phyloP scores from a whole-genome alignment of 2,329 filamentous ascomycete genomes.

The Exophiala sp. region DNA sequence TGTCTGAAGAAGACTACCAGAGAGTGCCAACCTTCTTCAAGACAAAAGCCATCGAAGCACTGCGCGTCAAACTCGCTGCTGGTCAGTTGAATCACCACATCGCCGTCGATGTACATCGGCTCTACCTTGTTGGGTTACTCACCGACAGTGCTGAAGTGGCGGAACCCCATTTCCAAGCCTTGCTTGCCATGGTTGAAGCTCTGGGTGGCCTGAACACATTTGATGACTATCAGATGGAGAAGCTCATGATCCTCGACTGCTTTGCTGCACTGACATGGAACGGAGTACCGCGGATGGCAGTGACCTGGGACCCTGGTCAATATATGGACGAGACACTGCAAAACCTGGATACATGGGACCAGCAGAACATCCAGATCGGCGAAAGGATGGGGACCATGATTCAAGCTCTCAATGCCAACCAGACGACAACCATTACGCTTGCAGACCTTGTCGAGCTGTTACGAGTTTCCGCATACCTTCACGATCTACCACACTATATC shows the following conservation, averaged over 20 bases:
- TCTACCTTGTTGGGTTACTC: conserved; percentile 12
- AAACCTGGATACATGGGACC: conserved; percentile 4
- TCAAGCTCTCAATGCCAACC: background rate
- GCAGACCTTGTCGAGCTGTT: conserved; percentile 15
- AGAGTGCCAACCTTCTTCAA: conserved; percentile 21
- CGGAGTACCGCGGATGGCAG: conserved; percentile 10
- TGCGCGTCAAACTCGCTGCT: conserved; percentile 14
- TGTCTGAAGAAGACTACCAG: conserved; percentile 11
- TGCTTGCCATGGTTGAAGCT: conserved; percentile 21
- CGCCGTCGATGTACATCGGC: conserved; percentile 22
- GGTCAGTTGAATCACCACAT: conserved; percentile 18
- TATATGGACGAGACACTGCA: conserved; percentile 6
- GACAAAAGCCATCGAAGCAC: conserved; percentile 21
- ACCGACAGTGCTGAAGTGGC: conserved; percentile 14
- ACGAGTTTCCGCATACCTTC: conserved; percentile 12
- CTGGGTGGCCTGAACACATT: conserved; percentile 22
- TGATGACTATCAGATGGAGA: conserved; percentile 22
- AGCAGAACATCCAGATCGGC: conserved; percentile 1
- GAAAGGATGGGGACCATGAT: conserved; percentile 9
- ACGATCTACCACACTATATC: conserved; percentile 4
- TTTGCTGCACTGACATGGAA: conserved; percentile 11
- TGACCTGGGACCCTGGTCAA: conserved; percentile 18
- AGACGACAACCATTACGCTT: conserved; percentile 4
- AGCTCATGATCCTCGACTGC: conserved; percentile 14
- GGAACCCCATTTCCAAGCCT: conserved; percentile 23